Conservation (phyloP, 495 filamentous ascomycete genomes). For the Pseudoneurospora amorphoporcata region DNA sequence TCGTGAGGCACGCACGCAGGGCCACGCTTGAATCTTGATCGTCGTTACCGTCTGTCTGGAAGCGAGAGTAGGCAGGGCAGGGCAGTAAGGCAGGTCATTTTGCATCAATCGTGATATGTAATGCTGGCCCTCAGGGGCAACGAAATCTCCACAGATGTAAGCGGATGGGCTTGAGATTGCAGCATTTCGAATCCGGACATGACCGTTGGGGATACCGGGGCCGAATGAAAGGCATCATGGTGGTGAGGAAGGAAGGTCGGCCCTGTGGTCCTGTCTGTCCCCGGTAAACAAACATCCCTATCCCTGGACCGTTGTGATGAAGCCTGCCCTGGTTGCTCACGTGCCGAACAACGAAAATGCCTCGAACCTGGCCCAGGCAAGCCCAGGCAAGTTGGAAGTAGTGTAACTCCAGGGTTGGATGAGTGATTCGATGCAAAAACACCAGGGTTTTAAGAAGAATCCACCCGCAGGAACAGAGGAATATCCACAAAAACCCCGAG, state of each 20-base stretch:
- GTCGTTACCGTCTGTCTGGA: background rate
- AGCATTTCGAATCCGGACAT: background rate
- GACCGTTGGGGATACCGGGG: background rate
- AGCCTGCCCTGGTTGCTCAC: background rate
- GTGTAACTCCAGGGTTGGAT: background rate
- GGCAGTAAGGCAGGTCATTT: background rate
- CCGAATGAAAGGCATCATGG: background rate
- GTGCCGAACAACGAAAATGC: background rate
- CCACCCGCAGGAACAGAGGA: background rate
- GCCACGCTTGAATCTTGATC: background rate
- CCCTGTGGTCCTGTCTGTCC: background rate
- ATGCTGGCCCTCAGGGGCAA: background rate
- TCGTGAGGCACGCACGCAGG: background rate
- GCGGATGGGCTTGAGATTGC: background rate
- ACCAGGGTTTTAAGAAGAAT: background rate
- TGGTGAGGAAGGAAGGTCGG: background rate
- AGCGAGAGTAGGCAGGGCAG: background rate
- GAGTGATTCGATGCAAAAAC: background rate
- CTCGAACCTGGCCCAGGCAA: background rate
- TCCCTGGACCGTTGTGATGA: background rate
- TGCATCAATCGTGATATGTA: background rate
- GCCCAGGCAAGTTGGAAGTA: no score
- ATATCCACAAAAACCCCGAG: background rate
- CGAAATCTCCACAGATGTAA: background rate
- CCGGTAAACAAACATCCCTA: background rate